These are phyloP conservation scores for Cercospora sesami DNA, from an alignment of 2,329 filamentous ascomycete genomes.

Conservation along the genomic window DNA sequence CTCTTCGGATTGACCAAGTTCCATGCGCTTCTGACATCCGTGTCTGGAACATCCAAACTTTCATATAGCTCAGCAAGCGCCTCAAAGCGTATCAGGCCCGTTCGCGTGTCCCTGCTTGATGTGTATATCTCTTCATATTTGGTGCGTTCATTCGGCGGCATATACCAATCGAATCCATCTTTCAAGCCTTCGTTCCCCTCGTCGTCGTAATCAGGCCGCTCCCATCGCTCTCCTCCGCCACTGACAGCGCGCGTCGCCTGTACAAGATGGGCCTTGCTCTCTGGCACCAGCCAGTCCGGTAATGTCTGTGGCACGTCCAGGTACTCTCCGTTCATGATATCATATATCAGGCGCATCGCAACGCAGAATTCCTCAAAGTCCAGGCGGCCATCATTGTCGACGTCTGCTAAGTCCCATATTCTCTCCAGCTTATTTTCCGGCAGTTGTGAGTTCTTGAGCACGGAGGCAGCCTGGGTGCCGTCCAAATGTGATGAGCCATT, in stretches of 20 bases:
- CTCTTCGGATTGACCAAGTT: slow-evolving; percentile 95
- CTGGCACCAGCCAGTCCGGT: slow-evolving; percentile 95
- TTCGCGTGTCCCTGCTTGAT: slow-evolving; percentile 79
- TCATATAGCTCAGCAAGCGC: slow-evolving; percentile 82
- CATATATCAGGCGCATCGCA: slow-evolving; percentile 96
- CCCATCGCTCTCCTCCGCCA: slow-evolving; percentile 77
- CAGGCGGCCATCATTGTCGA: slow-evolving; percentile 94
- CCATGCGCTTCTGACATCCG: slow-evolving; percentile 88
- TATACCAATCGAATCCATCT: slow-evolving; percentile 99
- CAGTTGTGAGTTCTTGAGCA: slow-evolving; percentile 71
- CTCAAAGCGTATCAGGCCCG: slow-evolving; percentile 71
- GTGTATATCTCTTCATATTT: slow-evolving; percentile 99
- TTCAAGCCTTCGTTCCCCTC: slow-evolving; percentile 81
- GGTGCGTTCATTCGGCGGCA: slow-evolving; percentile 83
- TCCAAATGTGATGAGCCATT: slow-evolving; percentile 65
- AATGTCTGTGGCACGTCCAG: slow-evolving; percentile 79
- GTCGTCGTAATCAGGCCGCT: slow-evolving; percentile 74
- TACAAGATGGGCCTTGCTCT: slow-evolving; percentile 88
- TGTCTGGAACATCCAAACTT: slow-evolving; percentile 70
- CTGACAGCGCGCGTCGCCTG: slow-evolving; percentile 78
- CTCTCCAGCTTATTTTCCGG: slow-evolving; percentile 85
- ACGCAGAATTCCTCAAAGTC: slow-evolving; percentile 99
- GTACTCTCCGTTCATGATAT: slow-evolving; percentile 93
- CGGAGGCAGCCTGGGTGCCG: slow-evolving; percentile 67
- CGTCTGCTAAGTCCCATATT: slow-evolving; percentile 95